Evolutionary conservation across 108 stramenopile species (phyloP).

Genomic region (Skeletonema costatum): DNA sequence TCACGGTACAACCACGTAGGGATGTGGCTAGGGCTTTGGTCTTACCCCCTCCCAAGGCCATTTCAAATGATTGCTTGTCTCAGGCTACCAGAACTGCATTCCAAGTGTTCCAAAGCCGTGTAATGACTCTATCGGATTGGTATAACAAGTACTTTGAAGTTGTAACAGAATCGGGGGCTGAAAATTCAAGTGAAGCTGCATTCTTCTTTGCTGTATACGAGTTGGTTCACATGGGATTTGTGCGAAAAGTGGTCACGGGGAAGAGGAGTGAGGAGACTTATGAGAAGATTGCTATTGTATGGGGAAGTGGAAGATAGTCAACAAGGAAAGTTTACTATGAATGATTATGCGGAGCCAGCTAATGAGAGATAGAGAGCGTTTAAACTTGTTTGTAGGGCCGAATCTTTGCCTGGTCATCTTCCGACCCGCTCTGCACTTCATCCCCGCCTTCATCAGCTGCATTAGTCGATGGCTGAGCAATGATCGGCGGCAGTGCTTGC

Average conservation of each 20-base stretch:
- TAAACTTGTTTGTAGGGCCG: too few relatives aligned
- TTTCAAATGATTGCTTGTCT: neutral
- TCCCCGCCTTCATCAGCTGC: too few relatives aligned
- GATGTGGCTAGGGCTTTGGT: conserved; percentile 38
- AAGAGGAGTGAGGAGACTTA: conserved; percentile 43
- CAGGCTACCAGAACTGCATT: conserved; percentile 31
- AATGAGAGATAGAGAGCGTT: too few relatives aligned
- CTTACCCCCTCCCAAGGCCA: neutral
- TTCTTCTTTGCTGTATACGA: conserved; percentile 46
- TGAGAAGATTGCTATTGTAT: conserved; percentile 47
- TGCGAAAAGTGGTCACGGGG: conserved; percentile 24
- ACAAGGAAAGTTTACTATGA: neutral
- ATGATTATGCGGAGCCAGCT: neutral
- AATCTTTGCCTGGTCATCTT: too few relatives aligned
- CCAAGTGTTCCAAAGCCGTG: conserved; percentile 37
- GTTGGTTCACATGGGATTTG: conserved; percentile 38
- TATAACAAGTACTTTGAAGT: conserved; percentile 41
- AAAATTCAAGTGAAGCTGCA: conserved; percentile 30
- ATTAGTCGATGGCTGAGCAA: too few relatives aligned
- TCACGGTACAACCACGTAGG: conserved; percentile 32
- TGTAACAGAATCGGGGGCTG: neutral
- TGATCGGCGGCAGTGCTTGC: too few relatives aligned
- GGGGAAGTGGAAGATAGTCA: conserved; percentile 24
- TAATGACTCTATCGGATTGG: conserved; percentile 41
- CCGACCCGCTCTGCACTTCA: too few relatives aligned